Evolutionary conservation across 495 filamentous ascomycete genomes (phyloP).

Genomic region (Hypomontagnella monticulosa): DNA sequence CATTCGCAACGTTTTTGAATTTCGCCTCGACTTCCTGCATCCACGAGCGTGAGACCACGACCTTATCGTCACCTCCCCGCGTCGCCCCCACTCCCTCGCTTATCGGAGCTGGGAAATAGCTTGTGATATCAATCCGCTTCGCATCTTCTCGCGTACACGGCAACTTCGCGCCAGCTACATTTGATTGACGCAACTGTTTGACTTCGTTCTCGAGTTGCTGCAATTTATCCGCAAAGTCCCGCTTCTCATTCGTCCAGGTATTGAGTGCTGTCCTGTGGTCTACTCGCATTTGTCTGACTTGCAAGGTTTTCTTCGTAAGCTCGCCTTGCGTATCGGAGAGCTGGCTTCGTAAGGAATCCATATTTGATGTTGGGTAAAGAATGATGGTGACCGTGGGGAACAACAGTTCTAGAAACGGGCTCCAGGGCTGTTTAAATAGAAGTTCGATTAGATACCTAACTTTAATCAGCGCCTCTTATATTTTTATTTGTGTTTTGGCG

Average conservation of each 20-base stretch:
- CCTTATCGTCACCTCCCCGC: conserved; percentile 8
- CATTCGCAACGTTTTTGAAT: conserved; percentile 11
- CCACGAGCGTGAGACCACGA: conserved; percentile 30
- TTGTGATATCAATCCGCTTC: background rate
- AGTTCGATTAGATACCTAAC: background rate
- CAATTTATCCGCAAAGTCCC: conserved; percentile 17
- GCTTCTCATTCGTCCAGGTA: conserved; percentile 36
- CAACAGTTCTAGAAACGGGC: conserved; percentile 5
- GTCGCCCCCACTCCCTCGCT: background rate
- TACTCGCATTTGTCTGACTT: conserved; percentile 33
- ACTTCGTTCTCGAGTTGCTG: conserved; percentile 35
- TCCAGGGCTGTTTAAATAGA: background rate
- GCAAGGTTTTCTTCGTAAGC: conserved; percentile 33
- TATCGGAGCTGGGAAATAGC: conserved; percentile 2
- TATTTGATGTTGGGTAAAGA: conserved; percentile 17
- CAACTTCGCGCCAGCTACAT: background rate
- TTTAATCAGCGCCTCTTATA: background rate
- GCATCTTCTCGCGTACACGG: background rate
- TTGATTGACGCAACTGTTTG: conserved; percentile 13
- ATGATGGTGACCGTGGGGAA: conserved; percentile 13
- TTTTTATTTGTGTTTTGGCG: background rate
- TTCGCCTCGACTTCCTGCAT: conserved; percentile 29
- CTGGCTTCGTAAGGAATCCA: conserved; percentile 43
- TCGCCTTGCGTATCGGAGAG: conserved; percentile 42
- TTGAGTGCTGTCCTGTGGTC: conserved; percentile 7